Conservation (phyloP, 2,329 filamentous ascomycete genomes). For the Whalleya microplaca region DNA sequence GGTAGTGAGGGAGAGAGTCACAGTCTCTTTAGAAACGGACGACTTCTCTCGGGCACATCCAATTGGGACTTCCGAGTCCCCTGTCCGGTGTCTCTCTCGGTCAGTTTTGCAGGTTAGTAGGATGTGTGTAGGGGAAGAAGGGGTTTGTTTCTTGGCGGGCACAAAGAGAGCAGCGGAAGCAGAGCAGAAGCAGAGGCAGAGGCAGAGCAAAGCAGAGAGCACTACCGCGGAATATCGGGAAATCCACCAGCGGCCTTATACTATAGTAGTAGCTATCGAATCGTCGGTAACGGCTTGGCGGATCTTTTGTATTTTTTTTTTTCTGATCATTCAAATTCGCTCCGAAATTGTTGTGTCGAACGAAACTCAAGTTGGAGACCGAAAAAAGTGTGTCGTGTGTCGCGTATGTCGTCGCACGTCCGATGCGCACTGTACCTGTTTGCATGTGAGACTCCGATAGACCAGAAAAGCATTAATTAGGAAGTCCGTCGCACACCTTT, state of each 20-base stretch:
- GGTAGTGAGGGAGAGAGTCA: too few relatives aligned
- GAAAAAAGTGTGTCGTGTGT: too few relatives aligned
- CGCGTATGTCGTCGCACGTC: constrained; percentile 2
- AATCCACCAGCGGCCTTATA: constrained; percentile 12
- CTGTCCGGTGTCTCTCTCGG: constrained; percentile 28
- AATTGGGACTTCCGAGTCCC: constrained; percentile 21
- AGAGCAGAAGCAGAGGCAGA: too few relatives aligned
- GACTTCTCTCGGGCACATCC: constrained; percentile 7
- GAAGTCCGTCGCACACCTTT: not conserved
- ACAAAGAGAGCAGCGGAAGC: too few relatives aligned
- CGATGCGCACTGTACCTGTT: constrained; percentile 1
- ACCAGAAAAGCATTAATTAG: not conserved
- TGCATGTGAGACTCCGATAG: constrained; percentile 11
- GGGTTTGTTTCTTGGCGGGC: constrained; percentile 24
- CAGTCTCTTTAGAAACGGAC: constrained; percentile 1
- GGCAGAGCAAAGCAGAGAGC: too few relatives aligned
- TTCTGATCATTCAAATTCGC: constrained; percentile 1
- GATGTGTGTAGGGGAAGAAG: constrained; percentile 10
- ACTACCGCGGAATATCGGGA: constrained; percentile 29
- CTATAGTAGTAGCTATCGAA: too few relatives aligned
- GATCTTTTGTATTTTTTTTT: too few relatives aligned
- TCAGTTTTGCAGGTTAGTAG: constrained; percentile 17
- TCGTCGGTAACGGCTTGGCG: constrained; percentile 9
- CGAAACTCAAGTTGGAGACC: constrained; percentile 2
- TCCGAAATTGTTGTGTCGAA: constrained; percentile 3